These are phyloP conservation scores for Lolium perenne DNA, from an alignment of 176 grass and related monocot species.

Conservation along the genomic window DNA sequence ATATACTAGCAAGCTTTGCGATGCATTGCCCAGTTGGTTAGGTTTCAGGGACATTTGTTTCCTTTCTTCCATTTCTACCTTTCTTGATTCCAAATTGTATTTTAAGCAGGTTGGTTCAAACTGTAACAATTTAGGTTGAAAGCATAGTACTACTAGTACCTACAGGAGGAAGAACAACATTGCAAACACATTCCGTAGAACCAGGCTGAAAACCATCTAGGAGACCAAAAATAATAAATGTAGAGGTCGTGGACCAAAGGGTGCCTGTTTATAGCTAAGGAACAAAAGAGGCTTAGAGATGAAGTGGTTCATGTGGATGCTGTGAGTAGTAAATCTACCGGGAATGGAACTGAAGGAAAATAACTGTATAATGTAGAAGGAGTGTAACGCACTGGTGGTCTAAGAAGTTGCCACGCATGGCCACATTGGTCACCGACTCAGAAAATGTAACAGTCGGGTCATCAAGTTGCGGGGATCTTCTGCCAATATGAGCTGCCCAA, in stretches of 20 bases:
- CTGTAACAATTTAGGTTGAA: neutral
- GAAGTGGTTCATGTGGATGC: slow-evolving; percentile 1
- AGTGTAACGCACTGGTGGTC: neutral
- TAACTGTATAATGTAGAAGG: neutral
- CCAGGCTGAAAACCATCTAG: neutral
- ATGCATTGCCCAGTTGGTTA: neutral
- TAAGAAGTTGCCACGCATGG: too few species aligned
- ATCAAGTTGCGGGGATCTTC: neutral
- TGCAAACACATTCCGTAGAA: neutral
- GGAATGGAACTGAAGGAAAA: neutral
- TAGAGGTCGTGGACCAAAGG: neutral
- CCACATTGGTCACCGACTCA: too few species aligned
- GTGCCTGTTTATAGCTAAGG: neutral
- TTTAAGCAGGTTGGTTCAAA: slow-evolving; percentile 12
- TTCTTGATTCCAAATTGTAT: neutral
- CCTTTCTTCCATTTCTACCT: neutral
- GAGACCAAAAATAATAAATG: neutral
- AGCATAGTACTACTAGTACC: neutral
- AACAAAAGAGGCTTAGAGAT: neutral
- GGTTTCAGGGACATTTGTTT: neutral
- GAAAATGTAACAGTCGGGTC: too few species aligned
- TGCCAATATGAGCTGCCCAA: neutral
- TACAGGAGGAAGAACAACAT: neutral
- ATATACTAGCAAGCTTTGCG: neutral
- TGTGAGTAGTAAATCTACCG: neutral